Evolutionary conservation across 495 filamentous ascomycete species (phyloP).

Genomic region (Achaetomiella virescens): DNA sequence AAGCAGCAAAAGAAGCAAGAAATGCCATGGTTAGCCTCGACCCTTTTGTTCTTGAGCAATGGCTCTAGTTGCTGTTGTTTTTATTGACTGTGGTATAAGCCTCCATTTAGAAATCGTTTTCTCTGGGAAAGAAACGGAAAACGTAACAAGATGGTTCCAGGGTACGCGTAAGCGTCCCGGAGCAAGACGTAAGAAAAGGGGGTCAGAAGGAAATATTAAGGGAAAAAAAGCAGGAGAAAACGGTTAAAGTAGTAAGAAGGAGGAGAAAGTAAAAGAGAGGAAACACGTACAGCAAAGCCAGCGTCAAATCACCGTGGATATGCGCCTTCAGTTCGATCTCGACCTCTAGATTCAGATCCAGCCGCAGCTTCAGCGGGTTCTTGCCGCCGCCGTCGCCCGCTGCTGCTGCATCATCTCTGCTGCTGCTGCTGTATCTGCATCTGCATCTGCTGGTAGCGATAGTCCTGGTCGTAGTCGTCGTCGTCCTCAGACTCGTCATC

Average conservation of each 20-base stretch:
- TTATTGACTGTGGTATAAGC: slow-evolving; percentile 11
- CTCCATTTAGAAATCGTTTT: slow-evolving; percentile 1
- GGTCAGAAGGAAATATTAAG: background rate
- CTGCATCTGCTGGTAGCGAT: slow-evolving; percentile 22
- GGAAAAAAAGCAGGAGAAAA: background rate
- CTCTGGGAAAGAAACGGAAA: background rate
- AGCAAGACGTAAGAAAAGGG: background rate
- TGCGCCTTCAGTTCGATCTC: slow-evolving; percentile 87
- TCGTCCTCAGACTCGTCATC: slow-evolving; percentile 8
- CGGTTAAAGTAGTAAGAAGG: background rate
- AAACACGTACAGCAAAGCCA: slow-evolving; percentile 69
- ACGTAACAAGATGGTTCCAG: background rate
- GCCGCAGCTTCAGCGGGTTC: slow-evolving; percentile 67
- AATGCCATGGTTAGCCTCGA: slow-evolving; percentile 6
- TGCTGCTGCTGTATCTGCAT: slow-evolving; percentile 18
- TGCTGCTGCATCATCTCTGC: slow-evolving; percentile 19
- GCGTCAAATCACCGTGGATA: slow-evolving; percentile 83
- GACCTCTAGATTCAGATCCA: slow-evolving; percentile 84
- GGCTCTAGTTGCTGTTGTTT: background rate
- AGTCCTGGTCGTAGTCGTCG: slow-evolving; percentile 10
- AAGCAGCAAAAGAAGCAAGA: background rate
- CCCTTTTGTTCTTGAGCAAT: background rate
- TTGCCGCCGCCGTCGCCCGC: slow-evolving; percentile 45
- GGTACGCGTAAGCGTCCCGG: background rate
- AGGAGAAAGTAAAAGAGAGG: background rate